Percentiles rank a stretch among this genome's conserved stretches.
Evolutionary conservation across 495 filamentous ascomycete genomes (phyloP).

Genomic region (Hypoxylon fuscum): DNA sequence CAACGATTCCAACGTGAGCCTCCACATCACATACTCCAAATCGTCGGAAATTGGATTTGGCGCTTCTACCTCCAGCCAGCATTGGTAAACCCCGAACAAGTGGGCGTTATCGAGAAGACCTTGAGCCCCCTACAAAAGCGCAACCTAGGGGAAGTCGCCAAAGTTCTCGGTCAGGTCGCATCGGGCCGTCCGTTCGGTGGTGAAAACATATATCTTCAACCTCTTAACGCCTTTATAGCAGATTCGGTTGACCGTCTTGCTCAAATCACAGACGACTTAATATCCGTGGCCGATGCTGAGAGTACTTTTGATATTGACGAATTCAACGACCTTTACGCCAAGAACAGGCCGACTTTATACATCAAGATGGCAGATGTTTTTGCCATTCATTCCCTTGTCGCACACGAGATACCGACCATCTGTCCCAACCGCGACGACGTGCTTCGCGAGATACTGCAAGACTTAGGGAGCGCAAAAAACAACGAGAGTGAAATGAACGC

Average conservation of each 20-base stretch:
- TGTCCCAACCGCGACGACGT: conserved; percentile 85
- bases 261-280: conserved; percentile 75
- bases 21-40: conserved; percentile 78
- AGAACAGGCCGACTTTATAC: conserved; percentile 94
- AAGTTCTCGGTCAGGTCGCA: conserved; percentile 87
- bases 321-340: conserved; percentile 96
- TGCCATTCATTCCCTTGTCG: conserved; percentile 89
- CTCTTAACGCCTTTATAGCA: conserved; percentile 86
- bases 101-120: conserved; percentile 86
- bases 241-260: conserved; percentile 85
- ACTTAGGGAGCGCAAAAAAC: conserved; percentile 92
- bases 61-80: conserved; percentile 92
- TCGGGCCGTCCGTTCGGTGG: conserved; percentile 87
- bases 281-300: conserved; percentile 85
- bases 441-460: conserved; percentile 88
- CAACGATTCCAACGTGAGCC: conserved; percentile 81
- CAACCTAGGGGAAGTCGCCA: conserved; percentile 89
- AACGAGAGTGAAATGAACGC: conserved; percentile 93
- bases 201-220: conserved; percentile 95
- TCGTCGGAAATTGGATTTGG: conserved; percentile 91
- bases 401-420: conserved; percentile 76
- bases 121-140: conserved; percentile 91
- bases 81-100: conserved; percentile 83
- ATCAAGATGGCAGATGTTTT: conserved; percentile 99
- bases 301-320: conserved; percentile 97